Conservation (phyloP, 2,329 filamentous ascomycete genomes). For the Ophiostoma sp. region DNA sequence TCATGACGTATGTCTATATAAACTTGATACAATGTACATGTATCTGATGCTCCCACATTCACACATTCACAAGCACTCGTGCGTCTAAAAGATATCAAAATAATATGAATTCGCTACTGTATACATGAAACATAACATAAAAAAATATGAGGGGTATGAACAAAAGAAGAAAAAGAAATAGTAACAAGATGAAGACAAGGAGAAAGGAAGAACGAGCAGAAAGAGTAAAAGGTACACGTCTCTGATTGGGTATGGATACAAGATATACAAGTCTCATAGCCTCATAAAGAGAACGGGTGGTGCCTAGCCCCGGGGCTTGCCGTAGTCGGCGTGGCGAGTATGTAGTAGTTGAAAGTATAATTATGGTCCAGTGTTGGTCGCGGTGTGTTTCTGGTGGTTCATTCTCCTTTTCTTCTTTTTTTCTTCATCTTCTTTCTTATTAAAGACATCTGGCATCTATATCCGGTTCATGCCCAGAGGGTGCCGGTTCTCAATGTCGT, state of each 20-base stretch:
- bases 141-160: constrained; percentile 17
- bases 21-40: too few species aligned
- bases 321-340: not conserved
- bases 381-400: not conserved
- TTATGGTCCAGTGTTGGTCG: constrained; percentile 1
- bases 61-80: not conserved
- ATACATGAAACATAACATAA: constrained; percentile 14
- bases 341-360: not conserved
- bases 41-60: not conserved
- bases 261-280: not conserved
- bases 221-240: not conserved
- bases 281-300: not conserved
- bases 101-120: constrained; percentile 13
- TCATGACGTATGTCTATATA: too few species aligned
- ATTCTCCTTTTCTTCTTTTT: not conserved
- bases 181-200: not conserved
- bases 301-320: not conserved
- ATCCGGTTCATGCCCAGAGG: constrained; percentile 54
- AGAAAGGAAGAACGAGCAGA: not conserved
- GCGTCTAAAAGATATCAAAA: not conserved
- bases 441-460: constrained; percentile 29
- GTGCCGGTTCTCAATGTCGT: constrained; percentile 43
- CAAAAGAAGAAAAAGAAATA: constrained; percentile 9
- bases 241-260: too few species aligned
- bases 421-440: not conserved